Conservation (phyloP, 106 monocot genomes). For the Dioscorea dumetorum region DNA sequence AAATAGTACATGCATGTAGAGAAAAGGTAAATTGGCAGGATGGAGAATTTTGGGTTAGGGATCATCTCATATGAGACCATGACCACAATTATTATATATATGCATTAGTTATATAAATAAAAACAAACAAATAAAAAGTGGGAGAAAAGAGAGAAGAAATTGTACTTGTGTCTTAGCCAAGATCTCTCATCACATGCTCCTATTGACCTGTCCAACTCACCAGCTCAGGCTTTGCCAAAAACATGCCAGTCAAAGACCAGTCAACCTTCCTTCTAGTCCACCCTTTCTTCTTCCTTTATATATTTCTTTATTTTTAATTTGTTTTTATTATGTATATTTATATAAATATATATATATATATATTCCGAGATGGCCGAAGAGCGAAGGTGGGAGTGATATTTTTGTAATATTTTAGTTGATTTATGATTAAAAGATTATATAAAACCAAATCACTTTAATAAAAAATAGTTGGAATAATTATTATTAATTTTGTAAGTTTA, state of each 20-base stretch:
- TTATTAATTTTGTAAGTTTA: no score
- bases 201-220: conserved; percentile 35
- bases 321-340: neutral
- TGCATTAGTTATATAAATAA: no score
- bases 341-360: no score
- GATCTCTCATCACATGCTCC: conserved; percentile 36
- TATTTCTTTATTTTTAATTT: neutral
- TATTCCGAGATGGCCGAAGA: no score
- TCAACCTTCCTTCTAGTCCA: conserved; percentile 9
- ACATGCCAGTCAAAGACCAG: conserved; percentile 24
- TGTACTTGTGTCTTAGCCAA: neutral
- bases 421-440: no score
- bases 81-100: neutral
- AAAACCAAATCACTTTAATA: no score
- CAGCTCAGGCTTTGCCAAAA: conserved; percentile 32
- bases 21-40: neutral
- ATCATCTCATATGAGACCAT: neutral
- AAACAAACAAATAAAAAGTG: neutral
- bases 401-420: no score
- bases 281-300: neutral
- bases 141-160: neutral
- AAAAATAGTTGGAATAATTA: no score
- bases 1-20: neutral
- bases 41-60: neutral
- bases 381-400: no score